These are phyloP conservation scores for Lasiosphaeria hispida DNA, from an alignment of 495 filamentous ascomycete genomes.

Conservation along the genomic window DNA sequence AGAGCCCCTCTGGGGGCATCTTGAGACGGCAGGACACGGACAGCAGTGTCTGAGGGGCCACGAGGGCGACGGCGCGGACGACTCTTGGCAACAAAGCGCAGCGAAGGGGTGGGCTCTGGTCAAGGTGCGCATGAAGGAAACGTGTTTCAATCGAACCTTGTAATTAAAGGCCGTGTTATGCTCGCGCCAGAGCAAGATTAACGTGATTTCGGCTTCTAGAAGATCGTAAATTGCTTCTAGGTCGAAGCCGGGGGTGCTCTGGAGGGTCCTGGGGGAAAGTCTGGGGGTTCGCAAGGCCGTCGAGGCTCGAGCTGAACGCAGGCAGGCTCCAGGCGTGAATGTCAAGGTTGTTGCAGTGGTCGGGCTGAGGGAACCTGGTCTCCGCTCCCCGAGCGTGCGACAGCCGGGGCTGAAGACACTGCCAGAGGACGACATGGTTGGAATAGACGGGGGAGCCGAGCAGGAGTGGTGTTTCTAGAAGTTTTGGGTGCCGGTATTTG, in stretches of 20 bases:
- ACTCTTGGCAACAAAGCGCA: slow-evolving; percentile 26
- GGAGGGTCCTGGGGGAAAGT: neutral
- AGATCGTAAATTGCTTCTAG: slow-evolving; percentile 43
- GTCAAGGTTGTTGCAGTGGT: too few relatives aligned
- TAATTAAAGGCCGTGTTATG: slow-evolving; percentile 52
- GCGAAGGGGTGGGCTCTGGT: slow-evolving; percentile 25
- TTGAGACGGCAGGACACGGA: slow-evolving; percentile 10
- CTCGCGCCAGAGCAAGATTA: slow-evolving; percentile 34
- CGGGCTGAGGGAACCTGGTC: too few relatives aligned
- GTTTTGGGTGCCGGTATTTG: too few relatives aligned
- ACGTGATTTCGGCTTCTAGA: slow-evolving; percentile 45
- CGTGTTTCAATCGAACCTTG: slow-evolving; percentile 47
- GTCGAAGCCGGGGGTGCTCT: slow-evolving; percentile 12
- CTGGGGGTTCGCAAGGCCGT: neutral
- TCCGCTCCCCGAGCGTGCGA: too few relatives aligned
- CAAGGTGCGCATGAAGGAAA: slow-evolving; percentile 46
- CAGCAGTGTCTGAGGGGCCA: slow-evolving; percentile 13
- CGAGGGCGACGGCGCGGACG: slow-evolving; percentile 14
- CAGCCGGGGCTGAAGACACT: too few relatives aligned
- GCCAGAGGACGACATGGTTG: too few relatives aligned
- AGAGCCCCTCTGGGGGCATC: slow-evolving; percentile 1
- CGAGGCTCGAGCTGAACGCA: slow-evolving; percentile 12
- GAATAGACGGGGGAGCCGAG: too few relatives aligned
- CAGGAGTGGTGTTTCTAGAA: too few relatives aligned
- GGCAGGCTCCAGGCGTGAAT: neutral